Base-by-base conservation (phyloP, 2,329 filamentous ascomycete genomes). In the Trichophyton equinum region DNA sequence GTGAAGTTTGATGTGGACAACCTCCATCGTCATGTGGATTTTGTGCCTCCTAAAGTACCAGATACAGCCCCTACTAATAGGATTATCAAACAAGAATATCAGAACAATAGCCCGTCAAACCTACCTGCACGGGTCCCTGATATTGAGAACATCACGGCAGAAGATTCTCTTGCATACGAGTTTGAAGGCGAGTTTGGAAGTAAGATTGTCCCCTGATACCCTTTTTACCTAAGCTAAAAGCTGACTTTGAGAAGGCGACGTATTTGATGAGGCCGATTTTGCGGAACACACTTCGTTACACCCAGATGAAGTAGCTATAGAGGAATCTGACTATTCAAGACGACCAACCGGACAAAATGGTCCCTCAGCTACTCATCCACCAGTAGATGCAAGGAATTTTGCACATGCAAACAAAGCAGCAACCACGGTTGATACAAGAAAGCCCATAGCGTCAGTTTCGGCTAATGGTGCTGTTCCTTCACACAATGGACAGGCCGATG, bases 21-120 rank as follows among this genome's bases (percentile, higher is more conserved):
- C 46, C 79, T 97, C 42, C 86, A 96, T 74, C 83, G 92, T 44
- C 91, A 96, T 73, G 76, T 83, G 0, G 88, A 91, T 70, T 95
- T 82, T 71, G 81, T 76, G 15, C 79, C 79, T 4, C 70, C 80
- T 25, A 87, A 86, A 81, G 69, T 81, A 85, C 62, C 63, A 65
- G 7, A 46, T 33, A 38, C 55, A 47, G n/a, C 33, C n/a, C 20
- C 67, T 68, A 46, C 60, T 55, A 58, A 13, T n/a, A 57, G 55
- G 40, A 60, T 47, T 20, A 38, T 82, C 77, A 70, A 82, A 75
- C 66, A 82, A 77, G 68, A 79, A 33, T 25, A 25, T 30, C 36
- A 56, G 47, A 36, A 13, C 33, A 44, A 27, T 20, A 27, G 55
- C 49, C 47, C 15, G 15, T 57, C n/a, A 74, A 69, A 72, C 73